These are phyloP conservation scores for Laburnicola sp. DNA, from an alignment of 2,329 filamentous ascomycete species.

Conservation along the genomic window DNA sequence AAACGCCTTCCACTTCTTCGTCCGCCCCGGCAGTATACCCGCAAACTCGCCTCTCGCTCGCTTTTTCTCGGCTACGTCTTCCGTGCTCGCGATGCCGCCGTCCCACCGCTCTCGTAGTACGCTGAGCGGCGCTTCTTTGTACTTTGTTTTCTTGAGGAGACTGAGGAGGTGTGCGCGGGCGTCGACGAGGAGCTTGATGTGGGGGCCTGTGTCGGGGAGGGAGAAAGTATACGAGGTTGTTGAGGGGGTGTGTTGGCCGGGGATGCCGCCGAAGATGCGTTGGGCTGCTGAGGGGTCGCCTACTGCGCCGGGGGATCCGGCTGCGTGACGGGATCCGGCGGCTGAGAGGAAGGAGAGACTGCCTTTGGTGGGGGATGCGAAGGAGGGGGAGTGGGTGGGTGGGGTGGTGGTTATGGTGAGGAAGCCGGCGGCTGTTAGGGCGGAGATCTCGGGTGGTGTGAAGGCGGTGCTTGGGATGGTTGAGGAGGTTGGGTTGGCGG, in stretches of 20 bases:
- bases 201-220: constrained; percentile 67
- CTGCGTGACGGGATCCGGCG: constrained; percentile 64
- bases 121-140: constrained; percentile 65
- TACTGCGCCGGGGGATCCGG: constrained; percentile 69
- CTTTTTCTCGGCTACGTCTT: constrained; percentile 53
- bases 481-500: constrained; percentile 53
- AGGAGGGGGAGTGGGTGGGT: constrained; percentile 44
- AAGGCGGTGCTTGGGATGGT: constrained; percentile 50
- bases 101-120: constrained; percentile 71
- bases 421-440: constrained; percentile 68
- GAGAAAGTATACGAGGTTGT: constrained; percentile 57
- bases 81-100: constrained; percentile 60
- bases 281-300: constrained; percentile 69
- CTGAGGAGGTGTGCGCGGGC: constrained; percentile 65
- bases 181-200: constrained; percentile 66
- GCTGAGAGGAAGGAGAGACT: constrained; percentile 62
- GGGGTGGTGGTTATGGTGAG: constrained; percentile 56
- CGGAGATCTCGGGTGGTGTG: constrained; percentile 54
- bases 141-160: constrained; percentile 62
- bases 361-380: constrained; percentile 48
- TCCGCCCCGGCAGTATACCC: constrained; percentile 63
- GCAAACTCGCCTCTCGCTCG: constrained; percentile 59
- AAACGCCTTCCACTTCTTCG: constrained; percentile 71
- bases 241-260: constrained; percentile 18
- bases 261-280: constrained; percentile 64